Evolutionary conservation across 495 filamentous ascomycete species (phyloP).

Genomic region (Daldinia loculata): DNA sequence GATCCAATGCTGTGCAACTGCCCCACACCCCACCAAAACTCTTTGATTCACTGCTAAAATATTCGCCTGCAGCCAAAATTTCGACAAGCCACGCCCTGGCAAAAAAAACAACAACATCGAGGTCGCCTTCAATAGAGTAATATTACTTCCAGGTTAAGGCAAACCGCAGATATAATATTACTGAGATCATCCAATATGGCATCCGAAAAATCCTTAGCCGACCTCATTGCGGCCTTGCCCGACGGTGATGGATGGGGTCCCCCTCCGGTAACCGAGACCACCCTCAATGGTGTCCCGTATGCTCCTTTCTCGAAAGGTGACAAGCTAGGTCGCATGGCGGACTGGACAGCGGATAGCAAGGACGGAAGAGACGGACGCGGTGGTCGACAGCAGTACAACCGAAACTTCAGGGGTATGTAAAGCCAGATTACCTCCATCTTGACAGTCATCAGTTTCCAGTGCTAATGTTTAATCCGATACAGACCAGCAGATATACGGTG

Average conservation of each 20-base stretch:
- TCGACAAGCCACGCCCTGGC: constrained; percentile 10
- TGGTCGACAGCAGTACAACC: constrained; percentile 85
- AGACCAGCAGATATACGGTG: constrained; percentile 98
- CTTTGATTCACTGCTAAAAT: constrained; percentile 23
- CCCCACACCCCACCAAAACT: constrained; percentile 42
- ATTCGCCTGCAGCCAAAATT: constrained; percentile 32
- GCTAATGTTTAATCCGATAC: constrained; percentile 31
- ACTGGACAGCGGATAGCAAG: constrained; percentile 96
- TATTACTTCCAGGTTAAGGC: neutral
- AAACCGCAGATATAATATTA: neutral
- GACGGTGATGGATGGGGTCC: constrained; percentile 87
- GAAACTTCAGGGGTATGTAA: constrained; percentile 84
- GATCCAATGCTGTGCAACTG: constrained; percentile 19
- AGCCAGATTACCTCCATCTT: neutral
- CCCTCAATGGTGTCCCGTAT: constrained; percentile 91
- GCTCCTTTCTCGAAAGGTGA: constrained; percentile 98
- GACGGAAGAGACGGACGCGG: constrained; percentile 77
- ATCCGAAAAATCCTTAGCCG: constrained; percentile 52
- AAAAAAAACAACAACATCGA: constrained; percentile 4
- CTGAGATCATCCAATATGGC: constrained; percentile 34
- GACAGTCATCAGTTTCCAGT: neutral
- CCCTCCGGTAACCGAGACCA: constrained; percentile 78
- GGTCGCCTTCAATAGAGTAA: neutral
- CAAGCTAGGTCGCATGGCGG: constrained; percentile 98
- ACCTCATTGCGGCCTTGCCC: constrained; percentile 66